A percentile compares a stretch with the other conserved stretches of the same genome.
These are phyloP conservation scores for Haberlea rhodopensis DNA, from an alignment of 257 asterid genomes.

Conservation along the genomic window DNA sequence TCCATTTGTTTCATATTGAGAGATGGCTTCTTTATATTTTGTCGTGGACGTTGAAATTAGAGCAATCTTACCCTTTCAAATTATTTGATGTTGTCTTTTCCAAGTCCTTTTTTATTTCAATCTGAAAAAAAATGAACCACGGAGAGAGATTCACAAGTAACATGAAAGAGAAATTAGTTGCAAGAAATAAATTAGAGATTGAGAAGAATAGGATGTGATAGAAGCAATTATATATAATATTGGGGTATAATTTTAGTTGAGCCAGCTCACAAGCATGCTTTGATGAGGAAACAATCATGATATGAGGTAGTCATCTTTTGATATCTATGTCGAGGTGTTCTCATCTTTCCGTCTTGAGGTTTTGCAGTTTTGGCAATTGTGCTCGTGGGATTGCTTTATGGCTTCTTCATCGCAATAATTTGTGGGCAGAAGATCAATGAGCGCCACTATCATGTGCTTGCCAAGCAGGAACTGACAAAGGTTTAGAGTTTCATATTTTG, in stretches of 20 bases:
- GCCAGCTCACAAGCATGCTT: no score
- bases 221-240: neutral
- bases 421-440: slow-evolving; percentile 96
- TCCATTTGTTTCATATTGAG: slow-evolving; percentile 10
- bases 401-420: slow-evolving; percentile 94
- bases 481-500: no score
- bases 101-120: neutral
- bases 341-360: neutral
- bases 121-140: slow-evolving; percentile 3
- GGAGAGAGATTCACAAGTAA: neutral
- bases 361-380: slow-evolving; percentile 85
- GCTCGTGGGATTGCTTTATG: slow-evolving; percentile 95
- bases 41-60: neutral
- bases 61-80: slow-evolving; percentile 3
- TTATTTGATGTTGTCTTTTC: slow-evolving; percentile 11
- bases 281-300: no score
- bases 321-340: neutral
- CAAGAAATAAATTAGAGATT: slow-evolving; percentile 4
- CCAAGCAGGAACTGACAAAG: slow-evolving; percentile 95
- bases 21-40: neutral
- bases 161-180: slow-evolving; percentile 7
- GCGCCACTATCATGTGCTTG: slow-evolving; percentile 98
- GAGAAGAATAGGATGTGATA: slow-evolving; percentile 11
- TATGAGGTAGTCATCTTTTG: no score
- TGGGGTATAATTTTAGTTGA: neutral